These are phyloP conservation scores for Triangularia verruculosa DNA, from an alignment of 2,329 filamentous ascomycete species.

Conservation along the genomic window DNA sequence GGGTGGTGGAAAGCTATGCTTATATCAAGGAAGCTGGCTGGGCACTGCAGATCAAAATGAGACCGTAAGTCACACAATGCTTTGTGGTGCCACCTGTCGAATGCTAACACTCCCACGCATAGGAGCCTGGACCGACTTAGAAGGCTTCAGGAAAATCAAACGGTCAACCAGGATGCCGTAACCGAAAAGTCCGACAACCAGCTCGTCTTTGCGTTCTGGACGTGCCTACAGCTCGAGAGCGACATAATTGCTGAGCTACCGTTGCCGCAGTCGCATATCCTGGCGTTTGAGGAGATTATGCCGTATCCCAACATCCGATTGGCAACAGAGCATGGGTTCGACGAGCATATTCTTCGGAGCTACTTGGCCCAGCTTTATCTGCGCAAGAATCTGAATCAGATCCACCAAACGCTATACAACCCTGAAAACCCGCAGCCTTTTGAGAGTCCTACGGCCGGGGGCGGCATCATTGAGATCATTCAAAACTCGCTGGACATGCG, in stretches of 20 bases:
- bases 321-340: slow-evolving; percentile 43
- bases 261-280: slow-evolving; percentile 57
- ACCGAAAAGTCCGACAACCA: slow-evolving; percentile 57
- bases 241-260: slow-evolving; percentile 87
- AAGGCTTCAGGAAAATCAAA: slow-evolving; percentile 36
- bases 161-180: slow-evolving; percentile 30
- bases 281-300: slow-evolving; percentile 62
- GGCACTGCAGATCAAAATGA: slow-evolving; percentile 67
- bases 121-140: slow-evolving; percentile 47
- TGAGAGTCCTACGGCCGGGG: slow-evolving; percentile 22
- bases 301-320: slow-evolving; percentile 60
- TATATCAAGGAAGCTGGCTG: slow-evolving; percentile 57
- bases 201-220: slow-evolving; percentile 81
- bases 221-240: slow-evolving; percentile 88
- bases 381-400: slow-evolving; percentile 61
- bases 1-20: slow-evolving; percentile 79
- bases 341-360: slow-evolving; percentile 51
- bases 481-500: slow-evolving; percentile 30
- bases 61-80: slow-evolving; percentile 51
- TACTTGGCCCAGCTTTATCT: slow-evolving; percentile 64
- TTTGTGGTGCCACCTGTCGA: too few species aligned
- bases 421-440: slow-evolving; percentile 35
- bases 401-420: slow-evolving; percentile 57
- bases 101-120: slow-evolving; percentile 32
- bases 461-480: slow-evolving; percentile 45